Evolutionary conservation across 352 stramenopile species (phyloP).

Genomic region (Phytophthora litchii): DNA sequence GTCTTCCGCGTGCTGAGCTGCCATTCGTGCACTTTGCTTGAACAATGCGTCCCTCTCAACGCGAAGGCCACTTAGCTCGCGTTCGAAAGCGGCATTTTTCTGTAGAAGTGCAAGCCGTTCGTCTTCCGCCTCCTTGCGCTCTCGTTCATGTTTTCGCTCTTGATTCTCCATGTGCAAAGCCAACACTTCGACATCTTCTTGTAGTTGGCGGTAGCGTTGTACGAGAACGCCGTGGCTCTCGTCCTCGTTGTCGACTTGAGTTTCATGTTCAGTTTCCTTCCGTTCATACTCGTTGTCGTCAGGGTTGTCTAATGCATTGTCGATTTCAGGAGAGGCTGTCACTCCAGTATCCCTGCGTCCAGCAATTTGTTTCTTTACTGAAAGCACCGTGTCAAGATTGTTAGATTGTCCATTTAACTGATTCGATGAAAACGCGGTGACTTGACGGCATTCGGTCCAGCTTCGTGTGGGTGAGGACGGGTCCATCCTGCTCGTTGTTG

Average conservation of each 20-base stretch:
- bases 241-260: constrained; percentile 13
- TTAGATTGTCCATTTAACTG: constrained; percentile 12
- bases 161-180: constrained; percentile 59
- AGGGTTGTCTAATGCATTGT: constrained; percentile 4
- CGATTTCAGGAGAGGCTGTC: constrained; percentile 18
- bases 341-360: background rate
- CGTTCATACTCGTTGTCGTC: constrained; percentile 19
- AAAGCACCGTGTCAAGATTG: background rate
- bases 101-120: constrained; percentile 19
- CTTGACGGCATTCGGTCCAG: constrained; percentile 7
- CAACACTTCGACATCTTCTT: constrained; percentile 63
- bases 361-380: constrained; percentile 10
- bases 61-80: constrained; percentile 40
- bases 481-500: constrained; percentile 17
- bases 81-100: constrained; percentile 32
- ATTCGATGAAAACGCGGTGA: constrained; percentile 14
- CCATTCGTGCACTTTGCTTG: constrained; percentile 35
- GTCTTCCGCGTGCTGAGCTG: constrained; percentile 31
- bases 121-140: constrained; percentile 34
- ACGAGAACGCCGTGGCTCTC: constrained; percentile 15
- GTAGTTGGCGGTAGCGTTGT: constrained; percentile 45
- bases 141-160: constrained; percentile 28
- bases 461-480: background rate
- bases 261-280: constrained; percentile 20
- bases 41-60: constrained; percentile 58